These are phyloP conservation scores for Ophiocordyceps camponoti-leonardi DNA, from an alignment of 2,329 filamentous ascomycete genomes.

Conservation along the genomic window DNA sequence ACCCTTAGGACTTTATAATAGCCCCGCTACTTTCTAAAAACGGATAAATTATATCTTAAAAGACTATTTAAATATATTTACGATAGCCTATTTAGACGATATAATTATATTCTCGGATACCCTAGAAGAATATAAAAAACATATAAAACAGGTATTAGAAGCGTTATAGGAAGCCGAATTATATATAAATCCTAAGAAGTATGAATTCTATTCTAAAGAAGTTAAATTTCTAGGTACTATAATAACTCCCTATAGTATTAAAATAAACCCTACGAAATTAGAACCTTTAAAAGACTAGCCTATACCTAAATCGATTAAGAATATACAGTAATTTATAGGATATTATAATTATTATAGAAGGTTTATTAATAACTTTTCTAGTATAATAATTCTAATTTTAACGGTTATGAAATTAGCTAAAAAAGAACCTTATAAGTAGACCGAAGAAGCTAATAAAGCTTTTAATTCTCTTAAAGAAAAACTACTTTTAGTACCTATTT, in stretches of 20 bases:
- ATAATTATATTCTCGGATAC: constrained; percentile 4
- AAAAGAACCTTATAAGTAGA: too few species aligned
- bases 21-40: constrained; percentile 2
- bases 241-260: background rate
- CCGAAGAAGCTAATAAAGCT: too few species aligned
- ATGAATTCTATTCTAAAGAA: background rate
- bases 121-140: constrained; percentile 4
- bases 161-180: background rate
- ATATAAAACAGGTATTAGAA: constrained; percentile 1
- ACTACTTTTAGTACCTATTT: too few species aligned
- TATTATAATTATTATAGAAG: background rate
- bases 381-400: background rate
- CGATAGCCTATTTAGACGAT: constrained; percentile 4
- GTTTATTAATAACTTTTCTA: background rate
- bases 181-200: constrained; percentile 1
- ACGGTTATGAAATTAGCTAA: too few species aligned
- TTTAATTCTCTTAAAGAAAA: too few species aligned
- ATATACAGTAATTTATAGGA: background rate
- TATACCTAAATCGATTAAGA: background rate
- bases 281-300: background rate
- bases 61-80: background rate
- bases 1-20: constrained; percentile 10
- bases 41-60: background rate
- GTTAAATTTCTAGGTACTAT: background rate
- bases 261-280: background rate